A percentile compares a stretch with the other conserved stretches of the same genome.
These are phyloP conservation scores for Mycena haematopus DNA, from an alignment of 768 basidiomycete genomes.

Conservation along the genomic window DNA sequence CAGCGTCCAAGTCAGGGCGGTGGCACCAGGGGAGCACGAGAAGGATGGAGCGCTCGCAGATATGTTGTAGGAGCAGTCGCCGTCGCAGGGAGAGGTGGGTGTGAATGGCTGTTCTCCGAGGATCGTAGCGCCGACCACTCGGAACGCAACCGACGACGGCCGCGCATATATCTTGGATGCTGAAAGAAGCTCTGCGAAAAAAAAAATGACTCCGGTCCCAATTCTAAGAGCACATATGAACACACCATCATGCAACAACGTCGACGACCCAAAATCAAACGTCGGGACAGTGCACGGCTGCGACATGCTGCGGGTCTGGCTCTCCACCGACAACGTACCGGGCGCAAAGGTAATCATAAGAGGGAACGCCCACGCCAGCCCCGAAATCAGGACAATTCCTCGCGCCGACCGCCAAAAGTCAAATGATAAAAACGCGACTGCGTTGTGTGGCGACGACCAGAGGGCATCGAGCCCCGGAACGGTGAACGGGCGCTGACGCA, in stretches of 20 bases:
- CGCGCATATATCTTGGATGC: background rate
- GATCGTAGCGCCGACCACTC: slow-evolving; percentile 7
- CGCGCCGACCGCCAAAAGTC: slow-evolving; percentile 16
- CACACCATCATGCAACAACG: slow-evolving; percentile 15
- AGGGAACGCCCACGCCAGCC: slow-evolving; percentile 9
- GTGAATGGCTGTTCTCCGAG: slow-evolving; percentile 7
- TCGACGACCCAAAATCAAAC: slow-evolving; percentile 5
- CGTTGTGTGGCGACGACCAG: slow-evolving; percentile 7
- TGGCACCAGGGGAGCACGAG: slow-evolving; percentile 2
- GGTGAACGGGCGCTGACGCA: slow-evolving; percentile 7
- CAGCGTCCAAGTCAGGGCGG: background rate
- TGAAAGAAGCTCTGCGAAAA: background rate
- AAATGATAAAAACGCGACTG: slow-evolving; percentile 7
- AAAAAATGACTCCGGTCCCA: too few species aligned
- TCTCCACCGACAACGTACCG: slow-evolving; percentile 7
- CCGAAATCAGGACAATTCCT: slow-evolving; percentile 5
- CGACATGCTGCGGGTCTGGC: background rate
- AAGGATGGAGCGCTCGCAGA: slow-evolving; percentile 11
- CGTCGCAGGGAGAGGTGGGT: slow-evolving; percentile 1
- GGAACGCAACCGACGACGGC: background rate
- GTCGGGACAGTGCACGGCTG: slow-evolving; percentile 8
- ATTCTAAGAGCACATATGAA: background rate
- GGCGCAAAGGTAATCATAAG: slow-evolving; percentile 8
- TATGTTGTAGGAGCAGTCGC: slow-evolving; percentile 12
- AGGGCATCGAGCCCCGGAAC: slow-evolving; percentile 20